Conservation (phyloP, 2,329 filamentous ascomycete species). For the Pseudogymnoascus sp. region DNA sequence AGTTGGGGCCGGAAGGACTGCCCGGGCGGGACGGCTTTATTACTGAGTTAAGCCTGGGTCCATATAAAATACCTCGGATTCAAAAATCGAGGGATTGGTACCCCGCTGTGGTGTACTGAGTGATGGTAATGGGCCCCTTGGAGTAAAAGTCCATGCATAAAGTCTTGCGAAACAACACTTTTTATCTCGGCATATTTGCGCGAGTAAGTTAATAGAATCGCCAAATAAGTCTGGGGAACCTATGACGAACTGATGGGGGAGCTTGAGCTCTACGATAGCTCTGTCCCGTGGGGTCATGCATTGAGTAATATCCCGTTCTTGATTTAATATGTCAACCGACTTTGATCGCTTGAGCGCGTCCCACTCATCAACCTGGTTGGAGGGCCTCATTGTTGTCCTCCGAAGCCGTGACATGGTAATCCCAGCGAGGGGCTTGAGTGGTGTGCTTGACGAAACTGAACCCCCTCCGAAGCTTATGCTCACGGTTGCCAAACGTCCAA, state of each 20-base stretch:
- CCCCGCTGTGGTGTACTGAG: background rate
- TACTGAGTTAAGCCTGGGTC: background rate
- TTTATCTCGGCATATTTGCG: background rate
- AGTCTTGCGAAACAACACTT: background rate
- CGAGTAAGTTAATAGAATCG: background rate
- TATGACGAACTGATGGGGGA: background rate
- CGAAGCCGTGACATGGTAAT: background rate
- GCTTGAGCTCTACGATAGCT: background rate
- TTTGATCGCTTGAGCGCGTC: background rate
- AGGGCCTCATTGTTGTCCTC: background rate
- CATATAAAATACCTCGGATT: background rate
- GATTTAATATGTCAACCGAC: background rate
- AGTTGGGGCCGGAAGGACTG: background rate
- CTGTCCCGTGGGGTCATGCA: background rate
- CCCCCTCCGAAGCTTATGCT: background rate
- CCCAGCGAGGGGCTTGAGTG: background rate
- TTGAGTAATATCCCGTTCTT: background rate
- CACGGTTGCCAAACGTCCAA: background rate
- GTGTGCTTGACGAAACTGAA: background rate
- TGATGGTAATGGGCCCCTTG: background rate
- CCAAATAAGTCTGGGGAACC: background rate
- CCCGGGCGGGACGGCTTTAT: background rate
- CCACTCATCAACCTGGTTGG: background rate
- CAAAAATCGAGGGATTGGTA: background rate
- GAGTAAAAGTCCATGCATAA: background rate